Evolutionary conservation across 208 protist species (phyloP), one percentile per base, ranked within the genome.

Genomic region (Porcisia hertigi): DNA sequence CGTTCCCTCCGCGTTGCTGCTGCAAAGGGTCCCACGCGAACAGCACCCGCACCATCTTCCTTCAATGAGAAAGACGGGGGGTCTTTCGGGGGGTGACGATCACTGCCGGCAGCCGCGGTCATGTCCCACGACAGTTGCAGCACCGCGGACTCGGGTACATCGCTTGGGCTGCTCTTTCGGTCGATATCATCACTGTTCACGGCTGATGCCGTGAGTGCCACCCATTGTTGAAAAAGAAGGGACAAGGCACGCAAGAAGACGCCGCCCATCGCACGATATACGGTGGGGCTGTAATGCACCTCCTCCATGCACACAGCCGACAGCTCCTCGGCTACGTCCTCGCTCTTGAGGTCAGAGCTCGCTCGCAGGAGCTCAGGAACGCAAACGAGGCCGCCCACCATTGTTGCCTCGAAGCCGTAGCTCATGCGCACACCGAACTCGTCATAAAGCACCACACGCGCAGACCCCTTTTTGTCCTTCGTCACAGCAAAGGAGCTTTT

Each of bases 341-440:
- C 53, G 30, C 11, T 41, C 30, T 57, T 30, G 30, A 23, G 16
- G 25, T 25, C 70, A 34, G 63, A 55, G 60, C 52, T 49, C 49
- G 54, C 49, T 58, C 58, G 66, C 53, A 82, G 73, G 57, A 82
- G 18, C 25, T 71, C 54, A 3, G 78, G 78, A n/a, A 71, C 41
- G 58, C 73, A 75, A 43, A 82, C 34, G 12, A 79, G 62, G 18
- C 94, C 94, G 12, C 95, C 95, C 80, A 96, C 94, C 92, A 97
- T 96, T n/a, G 93, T 94, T n/a, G 89, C 88, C 76, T 99, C 98
- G 43, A 99, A 73, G 25, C 93, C 98, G 82, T 97, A 98, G 81
- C 92, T 96, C 92, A 98, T 98, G 58, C 93, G 87, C 71, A 99
- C 92, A 52, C 88, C 88, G 76, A 94, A 92, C 79, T 98, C 90